Evolutionary conservation across 208 protist genomes (phyloP).

Genomic region (Crithidia mellificae): DNA sequence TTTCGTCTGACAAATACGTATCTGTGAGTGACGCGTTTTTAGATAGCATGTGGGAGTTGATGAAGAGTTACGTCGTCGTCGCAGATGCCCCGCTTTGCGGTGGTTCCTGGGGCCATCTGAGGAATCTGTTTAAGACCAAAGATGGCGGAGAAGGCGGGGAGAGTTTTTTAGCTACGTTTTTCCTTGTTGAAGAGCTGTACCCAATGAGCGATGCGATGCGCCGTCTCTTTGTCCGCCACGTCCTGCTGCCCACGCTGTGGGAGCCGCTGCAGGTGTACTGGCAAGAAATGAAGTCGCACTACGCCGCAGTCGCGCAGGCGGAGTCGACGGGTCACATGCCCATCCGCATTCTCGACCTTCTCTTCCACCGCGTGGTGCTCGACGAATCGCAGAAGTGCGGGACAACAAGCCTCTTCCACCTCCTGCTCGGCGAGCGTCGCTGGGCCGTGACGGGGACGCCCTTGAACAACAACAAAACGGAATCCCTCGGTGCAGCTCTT

Average conservation of each 20-base stretch:
- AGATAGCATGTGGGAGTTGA: constrained; percentile 30
- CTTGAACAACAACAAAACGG: constrained; percentile 52
- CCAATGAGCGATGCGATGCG: constrained; percentile 5
- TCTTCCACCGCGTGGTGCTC: constrained; percentile 57
- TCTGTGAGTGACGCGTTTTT: constrained; percentile 23
- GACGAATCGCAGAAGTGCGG: constrained; percentile 65
- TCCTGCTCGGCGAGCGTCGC: constrained; percentile 35
- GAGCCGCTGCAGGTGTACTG: constrained; percentile 13
- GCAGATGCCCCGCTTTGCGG: neutral
- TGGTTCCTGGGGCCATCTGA: constrained; percentile 8
- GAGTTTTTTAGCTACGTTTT: constrained; percentile 5
- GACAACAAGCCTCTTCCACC: constrained; percentile 30
- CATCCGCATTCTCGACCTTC: constrained; percentile 36
- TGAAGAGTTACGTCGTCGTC: constrained; percentile 12
- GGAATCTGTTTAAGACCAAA: no score
- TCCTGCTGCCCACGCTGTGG: constrained; percentile 30
- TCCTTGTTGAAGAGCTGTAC: constrained; percentile 1
- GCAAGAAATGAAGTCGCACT: constrained; percentile 15
- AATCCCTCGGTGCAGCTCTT: constrained; percentile 32
- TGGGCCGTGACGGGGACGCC: constrained; percentile 68
- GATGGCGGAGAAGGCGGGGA: neutral
- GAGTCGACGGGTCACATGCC: constrained; percentile 21
- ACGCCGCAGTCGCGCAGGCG: constrained; percentile 9
- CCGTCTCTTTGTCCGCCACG: constrained; percentile 18
- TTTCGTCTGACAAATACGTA: neutral